Percentiles rank a stretch among this genome's conserved stretches.
These are phyloP conservation scores for Aureobasidium melanogenum DNA, from an alignment of 2,329 filamentous ascomycete species.

Conservation along the genomic window DNA sequence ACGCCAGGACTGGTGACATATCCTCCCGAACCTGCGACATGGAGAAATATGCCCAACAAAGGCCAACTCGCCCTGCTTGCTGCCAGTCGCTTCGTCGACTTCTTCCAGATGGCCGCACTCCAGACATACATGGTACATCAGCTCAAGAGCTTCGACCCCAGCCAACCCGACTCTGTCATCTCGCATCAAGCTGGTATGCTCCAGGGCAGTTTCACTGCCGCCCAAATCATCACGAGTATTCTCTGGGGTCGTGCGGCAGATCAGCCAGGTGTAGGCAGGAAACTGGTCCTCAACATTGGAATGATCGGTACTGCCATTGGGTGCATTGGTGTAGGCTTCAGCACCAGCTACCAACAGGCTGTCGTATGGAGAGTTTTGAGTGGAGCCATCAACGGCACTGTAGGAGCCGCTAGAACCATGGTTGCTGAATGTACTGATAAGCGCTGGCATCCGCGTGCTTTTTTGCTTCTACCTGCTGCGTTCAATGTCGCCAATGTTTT, in stretches of 20 bases:
- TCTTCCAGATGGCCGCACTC: slow-evolving; percentile 36
- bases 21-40: slow-evolving; percentile 24
- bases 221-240: slow-evolving; percentile 34
- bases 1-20: slow-evolving; percentile 11
- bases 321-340: slow-evolving; percentile 33
- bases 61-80: slow-evolving; percentile 32
- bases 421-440: slow-evolving; percentile 32
- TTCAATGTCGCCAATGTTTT: slow-evolving; percentile 35
- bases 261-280: slow-evolving; percentile 36
- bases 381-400: slow-evolving; percentile 34
- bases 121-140: slow-evolving; percentile 38
- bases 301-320: slow-evolving; percentile 31
- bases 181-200: slow-evolving; percentile 34
- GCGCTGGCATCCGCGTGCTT: slow-evolving; percentile 32
- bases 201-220: slow-evolving; percentile 33
- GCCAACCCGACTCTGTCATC: slow-evolving; percentile 39
- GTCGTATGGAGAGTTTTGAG: slow-evolving; percentile 32
- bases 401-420: slow-evolving; percentile 34
- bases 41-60: slow-evolving; percentile 33
- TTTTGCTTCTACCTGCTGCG: slow-evolving; percentile 31
- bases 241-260: slow-evolving; percentile 34
- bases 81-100: slow-evolving; percentile 34
- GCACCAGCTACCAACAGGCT: slow-evolving; percentile 31
- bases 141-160: slow-evolving; percentile 32
- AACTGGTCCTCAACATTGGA: slow-evolving; percentile 32